Evolutionary conservation across 2,329 filamentous ascomycete genomes (phyloP), one percentile per base, ranked within the genome.

Genomic region (Phialemonium atrogriseum): DNA sequence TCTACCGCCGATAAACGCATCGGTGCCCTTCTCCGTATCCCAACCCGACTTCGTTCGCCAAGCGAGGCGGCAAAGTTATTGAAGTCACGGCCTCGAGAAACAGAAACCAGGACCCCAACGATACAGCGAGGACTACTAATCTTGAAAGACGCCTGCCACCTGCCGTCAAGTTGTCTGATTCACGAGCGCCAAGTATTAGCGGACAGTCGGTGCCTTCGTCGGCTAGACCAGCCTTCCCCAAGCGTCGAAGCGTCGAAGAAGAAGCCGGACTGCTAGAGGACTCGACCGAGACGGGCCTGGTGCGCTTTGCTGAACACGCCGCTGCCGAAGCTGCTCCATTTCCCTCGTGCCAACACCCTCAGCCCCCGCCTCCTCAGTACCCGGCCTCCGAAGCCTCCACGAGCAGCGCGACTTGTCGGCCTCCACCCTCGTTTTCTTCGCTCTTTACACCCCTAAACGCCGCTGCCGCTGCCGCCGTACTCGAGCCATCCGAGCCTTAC

Each of bases 351-450:
- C 28, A 15, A 22, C 28, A 17, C 18, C 33, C 58, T 39, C 64
- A 59, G 40, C 69, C 67, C 36, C 73, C 72, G 32, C 75, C 74
- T 42, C 74, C 75, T 31, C 67, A 67, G 49, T 79, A 79, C 55
- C 71, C 71, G 37, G 56, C 58, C 38, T 69, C 68, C 34, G 71
- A 75, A 52, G 59, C 68, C 21, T 70, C 67, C 32, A 60, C 62
- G 36, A 67, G 65, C 38, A 53, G 55, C 22, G 56, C 60, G 33
- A 47, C 49, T 27, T 57, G 56, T 42, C 56, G 55, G 34, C 55
- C 56, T 30, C 72, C 70, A 34, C 74, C 73, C 39, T 67, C 74
- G 19, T 78, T 78, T 48, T 77, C 70, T 35, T 76, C 72, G 37
- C 67, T 77, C 55, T 77, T 71, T 54, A 59, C 60, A 24, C 59